Base-by-base conservation (phyloP, 495 filamentous ascomycete species). In the Penicillium turbatum region DNA sequence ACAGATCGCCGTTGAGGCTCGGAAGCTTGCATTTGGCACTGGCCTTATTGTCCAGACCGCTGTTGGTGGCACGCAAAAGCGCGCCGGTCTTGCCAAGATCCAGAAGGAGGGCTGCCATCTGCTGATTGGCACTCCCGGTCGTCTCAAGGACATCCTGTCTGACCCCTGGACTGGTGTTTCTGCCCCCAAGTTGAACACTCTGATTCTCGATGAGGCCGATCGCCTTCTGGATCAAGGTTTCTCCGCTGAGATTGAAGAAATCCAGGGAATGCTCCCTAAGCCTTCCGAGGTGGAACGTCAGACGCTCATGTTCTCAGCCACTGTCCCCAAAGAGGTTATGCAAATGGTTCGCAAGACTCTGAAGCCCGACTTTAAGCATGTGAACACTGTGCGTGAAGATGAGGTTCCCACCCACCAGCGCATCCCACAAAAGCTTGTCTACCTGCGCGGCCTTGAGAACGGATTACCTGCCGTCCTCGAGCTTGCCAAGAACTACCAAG, bases 161-260 rank as follows among this genome's bases (percentile, higher is more conserved):
- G 92, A 97, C 62, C 75, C 68, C 0, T 60, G 64, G 32, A 81
- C 74, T 51, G 75, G 84, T 31, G 79, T 98, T n/a, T 67, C 70
- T 8, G 87, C 88, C 6, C 88, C 90, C 11, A 82, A 82, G 10
- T 72, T 97, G 37, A 82, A 80, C 44, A 81, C 84, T n/a, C 70
- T 98, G 17, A 93, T 97, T 34, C 77, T 98, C 31, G 93, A 98
- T 60, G 93, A 98, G 72, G 95, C 92, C 1, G 93, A 98, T 70
- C 82, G 93, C 37, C 80, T 98, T 54, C 74, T 98, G 36, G 93
- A 98, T 59, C 79, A 88, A 54, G 95, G 95, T 0, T 98, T 98
- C 69, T 74, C 83, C n/a, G 76, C 78, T 1, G 90, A 89, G 17
- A 86, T 98, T 52, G 67, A 79, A 27, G 68, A 82, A 4, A 95